Evolutionary conservation across 2,329 filamentous ascomycete genomes (phyloP), one percentile per base, ranked within the genome.

Genomic region (Chaetomiaceae sp.): DNA sequence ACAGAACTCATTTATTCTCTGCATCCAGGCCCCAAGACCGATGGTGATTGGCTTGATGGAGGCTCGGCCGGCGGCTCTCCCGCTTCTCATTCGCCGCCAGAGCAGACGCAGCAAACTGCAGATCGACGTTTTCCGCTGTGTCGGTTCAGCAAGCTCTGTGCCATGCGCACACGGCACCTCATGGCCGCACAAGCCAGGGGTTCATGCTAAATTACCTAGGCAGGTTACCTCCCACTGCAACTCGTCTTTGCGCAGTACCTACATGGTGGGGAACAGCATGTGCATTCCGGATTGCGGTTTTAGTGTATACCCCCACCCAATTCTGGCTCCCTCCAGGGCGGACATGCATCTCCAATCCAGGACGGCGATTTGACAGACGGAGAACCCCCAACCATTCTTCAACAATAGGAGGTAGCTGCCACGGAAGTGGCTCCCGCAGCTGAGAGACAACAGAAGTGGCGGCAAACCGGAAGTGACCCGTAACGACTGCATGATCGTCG

Each of bases 121-220:
- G 48, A 51, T 43, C 42, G 48, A 51, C 52, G 52, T 50, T 49
- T 44, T 42, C 47, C 46, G 34, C 37, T 50, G 46, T 42, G 52
- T 51, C 36, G 48, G 47, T 47, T 50, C 46, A 46, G 29, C 25
- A 41, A 37, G 36, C 32, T 25, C n/a, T 43, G 30, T 34, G 44
- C 33, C 45, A 44, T 41, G 33, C 34, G 7, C 11, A 25, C 20
- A 41, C 18, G 16, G 32, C 41, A 46, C 37, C 38, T 40, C 45
- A 52, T 40, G 45, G 51, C 40, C 29, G 52, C 47, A 54, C 42
- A 47, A 51, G 36, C 42, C 42, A 47, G 43, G 45, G 40, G 51
- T 49, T 48, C 27, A 32, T 9, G 25, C 5, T 9, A 48, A 14
- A 30, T 21, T 23, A 14, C 27, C 11, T 18, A 10, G n/a, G n/a